phyloP scores from a whole-genome alignment of 2,329 filamentous ascomycete genomes.

The Beauveria sp. region DNA sequence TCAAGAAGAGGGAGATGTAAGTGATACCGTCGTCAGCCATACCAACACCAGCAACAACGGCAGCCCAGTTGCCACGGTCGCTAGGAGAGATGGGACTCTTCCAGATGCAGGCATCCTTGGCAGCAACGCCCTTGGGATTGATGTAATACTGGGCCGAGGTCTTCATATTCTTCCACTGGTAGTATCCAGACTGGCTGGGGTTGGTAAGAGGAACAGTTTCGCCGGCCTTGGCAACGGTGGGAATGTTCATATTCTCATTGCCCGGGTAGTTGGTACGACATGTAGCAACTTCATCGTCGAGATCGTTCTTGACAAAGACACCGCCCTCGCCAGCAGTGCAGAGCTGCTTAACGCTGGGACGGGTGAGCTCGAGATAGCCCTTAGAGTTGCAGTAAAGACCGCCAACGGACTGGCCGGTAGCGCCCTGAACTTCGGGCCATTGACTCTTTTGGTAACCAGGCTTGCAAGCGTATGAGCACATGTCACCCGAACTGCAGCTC shows the following conservation, averaged over 20 bases:
- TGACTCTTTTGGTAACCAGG: slow-evolving; percentile 86
- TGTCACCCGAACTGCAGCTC: slow-evolving; percentile 53
- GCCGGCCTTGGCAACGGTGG: slow-evolving; percentile 57
- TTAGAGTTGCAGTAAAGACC: slow-evolving; percentile 70
- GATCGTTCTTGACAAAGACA: slow-evolving; percentile 68
- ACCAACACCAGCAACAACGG: slow-evolving; percentile 78
- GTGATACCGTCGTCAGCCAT: slow-evolving; percentile 55
- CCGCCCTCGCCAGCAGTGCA: slow-evolving; percentile 67
- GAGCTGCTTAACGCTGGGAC: slow-evolving; percentile 56
- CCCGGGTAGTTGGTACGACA: slow-evolving; percentile 98
- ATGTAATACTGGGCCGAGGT: slow-evolving; percentile 97
- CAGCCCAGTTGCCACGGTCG: slow-evolving; percentile 75
- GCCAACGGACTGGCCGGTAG: slow-evolving; percentile 76
- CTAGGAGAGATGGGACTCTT: slow-evolving; percentile 38
- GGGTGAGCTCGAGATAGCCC: slow-evolving; percentile 72
- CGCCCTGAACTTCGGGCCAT: slow-evolving; percentile 73
- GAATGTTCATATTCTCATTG: slow-evolving; percentile 80
- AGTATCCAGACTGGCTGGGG: slow-evolving; percentile 66
- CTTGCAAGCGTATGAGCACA: slow-evolving; percentile 94
- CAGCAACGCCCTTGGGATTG: slow-evolving; percentile 67
- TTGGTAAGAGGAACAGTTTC: slow-evolving; percentile 60
- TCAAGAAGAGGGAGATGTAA: slow-evolving; percentile 80
- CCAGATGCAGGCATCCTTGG: slow-evolving; percentile 72
- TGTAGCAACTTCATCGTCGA: slow-evolving; percentile 58
- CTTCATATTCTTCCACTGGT: slow-evolving; percentile 62